Conservation (phyloP, 768 basidiomycete genomes). For the Leucocoprinus leucothites region DNA sequence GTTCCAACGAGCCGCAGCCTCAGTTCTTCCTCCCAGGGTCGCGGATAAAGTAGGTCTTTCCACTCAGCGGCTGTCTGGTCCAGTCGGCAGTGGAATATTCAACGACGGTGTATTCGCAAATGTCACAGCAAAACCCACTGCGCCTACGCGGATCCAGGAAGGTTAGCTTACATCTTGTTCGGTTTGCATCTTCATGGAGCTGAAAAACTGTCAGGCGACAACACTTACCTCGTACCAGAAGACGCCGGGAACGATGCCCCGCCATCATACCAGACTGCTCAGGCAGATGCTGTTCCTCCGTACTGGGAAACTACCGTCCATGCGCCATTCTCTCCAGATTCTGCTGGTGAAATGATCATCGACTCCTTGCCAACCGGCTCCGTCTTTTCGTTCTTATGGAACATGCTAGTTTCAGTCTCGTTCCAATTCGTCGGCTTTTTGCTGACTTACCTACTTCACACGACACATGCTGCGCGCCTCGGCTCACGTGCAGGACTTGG, state of each 20-base stretch:
- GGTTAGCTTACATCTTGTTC: conserved; percentile 36
- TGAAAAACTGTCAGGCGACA: conserved; percentile 48
- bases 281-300: conserved; percentile 93
- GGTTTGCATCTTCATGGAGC: conserved; percentile 15
- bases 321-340: conserved; percentile 67
- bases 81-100: conserved; percentile 60
- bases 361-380: conserved; percentile 84
- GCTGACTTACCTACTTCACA: conserved; percentile 91
- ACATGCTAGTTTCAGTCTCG: conserved; percentile 87
- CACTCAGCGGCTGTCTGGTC: conserved; percentile 34
- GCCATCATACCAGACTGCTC: conserved; percentile 89
- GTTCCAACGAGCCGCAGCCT: conserved; percentile 51
- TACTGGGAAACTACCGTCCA: conserved; percentile 99
- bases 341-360: conserved; percentile 79
- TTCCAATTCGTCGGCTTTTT: conserved; percentile 97
- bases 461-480: conserved; percentile 88
- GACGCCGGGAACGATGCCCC: conserved; percentile 80
- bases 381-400: conserved; percentile 88
- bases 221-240: conserved; percentile 77
- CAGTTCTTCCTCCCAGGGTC: conserved; percentile 54
- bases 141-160: conserved; percentile 55
- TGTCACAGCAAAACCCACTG: conserved; percentile 82
- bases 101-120: conserved; percentile 97
- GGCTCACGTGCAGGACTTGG: conserved; percentile 94
- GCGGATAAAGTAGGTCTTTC: conserved; percentile 43